A percentile compares a stretch with the other conserved stretches of the same genome.
Evolutionary conservation across 371 early-diverging fungal genomes (phyloP).

Genomic region (Dentiscutata heterogama): DNA sequence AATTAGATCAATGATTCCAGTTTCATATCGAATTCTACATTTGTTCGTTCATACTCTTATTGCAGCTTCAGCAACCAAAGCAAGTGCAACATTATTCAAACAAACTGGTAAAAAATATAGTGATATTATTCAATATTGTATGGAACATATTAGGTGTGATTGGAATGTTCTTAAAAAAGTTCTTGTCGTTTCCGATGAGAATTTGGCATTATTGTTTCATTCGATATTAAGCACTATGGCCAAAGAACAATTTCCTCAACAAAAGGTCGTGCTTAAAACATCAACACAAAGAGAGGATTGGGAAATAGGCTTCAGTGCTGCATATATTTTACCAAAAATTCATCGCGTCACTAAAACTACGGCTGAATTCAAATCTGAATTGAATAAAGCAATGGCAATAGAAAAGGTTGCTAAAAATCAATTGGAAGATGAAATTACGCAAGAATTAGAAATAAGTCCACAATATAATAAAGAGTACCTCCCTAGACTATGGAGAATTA

Average conservation of each 20-base stretch:
- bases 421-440: conserved; percentile 40
- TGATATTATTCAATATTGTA: conserved; percentile 13
- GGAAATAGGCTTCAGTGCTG: neutral
- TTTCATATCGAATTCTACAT: conserved; percentile 44
- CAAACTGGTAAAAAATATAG: no score
- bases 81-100: no score
- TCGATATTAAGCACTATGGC: conserved; percentile 11
- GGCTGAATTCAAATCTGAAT: neutral
- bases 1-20: conserved; percentile 20
- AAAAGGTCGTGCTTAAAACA: neutral
- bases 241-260: neutral
- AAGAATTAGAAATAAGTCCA: conserved; percentile 23
- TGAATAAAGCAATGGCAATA: neutral
- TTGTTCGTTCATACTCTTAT: conserved; percentile 37
- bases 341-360: conserved; percentile 5
- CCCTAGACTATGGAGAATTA: conserved; percentile 29
- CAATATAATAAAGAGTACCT: conserved; percentile 15
- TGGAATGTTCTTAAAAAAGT: conserved; percentile 37
- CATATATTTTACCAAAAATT: neutral
- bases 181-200: conserved; percentile 39
- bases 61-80: neutral
- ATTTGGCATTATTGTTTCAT: conserved; percentile 34
- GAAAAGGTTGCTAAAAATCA: neutral
- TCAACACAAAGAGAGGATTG: neutral
- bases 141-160: conserved; percentile 40